Evolutionary conservation across 768 basidiomycete species (phyloP), one percentile per base, ranked within the genome.

Genomic region (Pholiota conissans): DNA sequence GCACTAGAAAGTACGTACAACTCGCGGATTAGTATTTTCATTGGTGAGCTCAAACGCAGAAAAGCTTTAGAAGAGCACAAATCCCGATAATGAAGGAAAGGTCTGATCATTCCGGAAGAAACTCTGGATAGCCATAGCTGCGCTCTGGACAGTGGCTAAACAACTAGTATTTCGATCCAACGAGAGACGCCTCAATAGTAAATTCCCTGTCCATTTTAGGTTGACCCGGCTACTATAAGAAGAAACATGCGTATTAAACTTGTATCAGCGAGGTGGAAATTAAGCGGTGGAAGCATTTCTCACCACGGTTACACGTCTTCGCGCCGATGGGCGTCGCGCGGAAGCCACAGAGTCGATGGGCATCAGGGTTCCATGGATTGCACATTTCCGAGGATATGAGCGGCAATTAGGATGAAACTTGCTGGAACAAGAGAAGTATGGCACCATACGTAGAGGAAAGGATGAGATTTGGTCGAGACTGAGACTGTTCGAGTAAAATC

Each of bases 241-340:
- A 24, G 53, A 46, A 34, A 54, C 32, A 26, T 39, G 5, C 9
- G 28, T 34, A 45, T 42, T 34, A 45, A 54, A 52, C 8, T 45
- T 32, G 14, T 3, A 32, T 24, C 30, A 14, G 24, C 16, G 32
- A 32, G n/a, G 32, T 45, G 27, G 39, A 30, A 27, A 45, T 58
- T 54, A 57, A 54, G 52, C 46, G 55, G 60, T 63, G 40, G 62
- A 58, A 60, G 53, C 53, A 45, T 46, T 32, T 29, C 13, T 56
- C 37, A 55, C 60, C 56, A 24, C 27, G 14, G 47, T 59, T 64
- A 59, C 53, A 64, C 63, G 63, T 64, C 40, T 61, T 61, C 56
- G 58, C 52, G 62, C 59, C 52, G 60, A 58, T 37, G 51, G 45
- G 47, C 32, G 52, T 54, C 40, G 54, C 57, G 48, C 47, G 18